Evolutionary conservation across 1,284 basidiomycete genomes (phyloP), one percentile per base, ranked within the genome.

Genomic region (Cutaneotrichosporon sp.): DNA sequence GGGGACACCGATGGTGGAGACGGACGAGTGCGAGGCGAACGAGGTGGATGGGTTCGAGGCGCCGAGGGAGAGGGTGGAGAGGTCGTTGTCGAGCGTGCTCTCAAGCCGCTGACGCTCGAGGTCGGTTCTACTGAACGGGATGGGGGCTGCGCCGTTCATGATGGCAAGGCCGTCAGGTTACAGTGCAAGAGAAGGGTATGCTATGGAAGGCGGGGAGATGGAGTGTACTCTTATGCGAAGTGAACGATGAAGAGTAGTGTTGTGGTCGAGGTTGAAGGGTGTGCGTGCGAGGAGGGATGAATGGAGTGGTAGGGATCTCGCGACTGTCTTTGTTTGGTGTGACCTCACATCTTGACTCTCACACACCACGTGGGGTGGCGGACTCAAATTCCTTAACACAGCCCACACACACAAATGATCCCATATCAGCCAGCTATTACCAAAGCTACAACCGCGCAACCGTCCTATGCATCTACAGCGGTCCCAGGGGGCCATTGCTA

Each of bases 71-170:
- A 79, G 65, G 22, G 75, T 76, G 31, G 69, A 67, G 11, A 81
- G 69, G 60, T 77, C 74, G 20, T 72, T 67, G 63, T 79, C 77
- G 22, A 81, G 69, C 8, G 76, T 77, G 13, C 65, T 66, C 61
- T 81, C 79, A 14, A 80, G 68, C 36, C 74, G 65, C 7, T 74
- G 69, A 6, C 78, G 68, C 57, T 79, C 77, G 45, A 74, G 67
- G 62, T 80, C 79, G 33, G 64, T 65, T 9, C 56, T 53, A 27
- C 76, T 78, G 38, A 73, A 69, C 10, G 71, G 70, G 63, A 79
- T 79, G 13, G 73, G 73, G 24, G 60, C 55, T 14, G 69, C 64
- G 38, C 18, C 38, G 60, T 71, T 66, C 74, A 76, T 76, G 24
- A 14, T 54, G 36, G 24, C 42, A 6, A 29, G 22, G 53, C 53